These are phyloP conservation scores for Fusarium metavorans DNA, from an alignment of 2,329 filamentous ascomycete species.

Conservation along the genomic window DNA sequence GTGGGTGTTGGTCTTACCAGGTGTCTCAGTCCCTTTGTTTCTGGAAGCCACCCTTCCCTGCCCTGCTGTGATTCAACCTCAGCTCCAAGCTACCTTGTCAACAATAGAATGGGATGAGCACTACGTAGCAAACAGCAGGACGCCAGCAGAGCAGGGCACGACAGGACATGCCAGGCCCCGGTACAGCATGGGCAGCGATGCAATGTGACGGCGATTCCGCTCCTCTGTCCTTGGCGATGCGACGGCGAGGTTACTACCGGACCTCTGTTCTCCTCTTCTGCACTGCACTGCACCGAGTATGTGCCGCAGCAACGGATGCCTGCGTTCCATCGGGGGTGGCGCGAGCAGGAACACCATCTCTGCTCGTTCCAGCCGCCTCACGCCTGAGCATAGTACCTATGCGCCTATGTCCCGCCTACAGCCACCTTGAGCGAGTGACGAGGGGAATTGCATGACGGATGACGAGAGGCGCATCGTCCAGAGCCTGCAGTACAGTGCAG, in stretches of 20 bases:
- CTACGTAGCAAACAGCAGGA: neutral
- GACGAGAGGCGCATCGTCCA: constrained; percentile 2
- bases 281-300: constrained; percentile 4
- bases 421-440: constrained; percentile 4
- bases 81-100: constrained; percentile 25
- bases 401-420: neutral
- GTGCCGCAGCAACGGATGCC: constrained; percentile 3
- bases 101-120: neutral
- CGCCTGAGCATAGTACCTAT: neutral
- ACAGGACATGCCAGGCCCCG: neutral
- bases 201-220: constrained; percentile 12
- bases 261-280: neutral
- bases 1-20: constrained; percentile 19
- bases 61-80: constrained; percentile 15
- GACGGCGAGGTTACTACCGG: constrained; percentile 9
- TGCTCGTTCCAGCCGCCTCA: constrained; percentile 1
- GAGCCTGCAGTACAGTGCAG: neutral
- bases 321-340: constrained; percentile 9
- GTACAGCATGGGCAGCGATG: constrained; percentile 3
- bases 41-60: constrained; percentile 28
- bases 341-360: constrained; percentile 13
- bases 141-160: constrained; percentile 10
- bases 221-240: constrained; percentile 6
- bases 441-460: constrained; percentile 8
- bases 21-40: constrained; percentile 39